These are phyloP conservation scores for Astragalus membranaceus DNA, from an alignment of 306 rosid species.

Conservation along the genomic window DNA sequence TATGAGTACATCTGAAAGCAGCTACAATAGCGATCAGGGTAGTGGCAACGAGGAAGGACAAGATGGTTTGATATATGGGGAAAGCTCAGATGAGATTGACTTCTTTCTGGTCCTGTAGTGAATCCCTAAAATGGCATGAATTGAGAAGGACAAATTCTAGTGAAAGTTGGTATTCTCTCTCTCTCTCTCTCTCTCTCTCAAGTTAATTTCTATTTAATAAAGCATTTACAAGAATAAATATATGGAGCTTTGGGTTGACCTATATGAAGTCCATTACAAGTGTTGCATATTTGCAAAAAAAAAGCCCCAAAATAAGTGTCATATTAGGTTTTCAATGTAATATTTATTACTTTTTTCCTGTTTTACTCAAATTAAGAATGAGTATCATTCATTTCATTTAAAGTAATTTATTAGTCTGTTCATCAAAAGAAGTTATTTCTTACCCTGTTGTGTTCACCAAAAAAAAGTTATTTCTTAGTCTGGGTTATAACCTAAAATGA, in stretches of 20 bases:
- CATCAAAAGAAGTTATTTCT: too few species aligned
- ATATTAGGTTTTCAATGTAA: too few species aligned
- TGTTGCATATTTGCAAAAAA: too few species aligned
- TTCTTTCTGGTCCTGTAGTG: conserved; percentile 43
- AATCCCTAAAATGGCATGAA: conserved; percentile 12
- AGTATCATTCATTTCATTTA: too few species aligned
- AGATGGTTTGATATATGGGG: conserved; percentile 60
- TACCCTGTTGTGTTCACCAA: too few species aligned
- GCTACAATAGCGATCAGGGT: conserved; percentile 89
- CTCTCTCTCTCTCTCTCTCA: conserved; percentile 6
- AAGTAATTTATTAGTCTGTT: too few species aligned
- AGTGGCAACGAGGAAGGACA: conserved; percentile 94
- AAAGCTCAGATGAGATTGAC: conserved; percentile 89
- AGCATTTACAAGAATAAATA: not conserved
- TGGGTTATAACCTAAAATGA: too few species aligned
- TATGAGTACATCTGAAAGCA: conserved; percentile 81
- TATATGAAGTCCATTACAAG: not conserved
- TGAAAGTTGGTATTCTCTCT: conserved; percentile 45
- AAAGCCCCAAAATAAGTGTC: too few species aligned
- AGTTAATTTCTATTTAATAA: conserved; percentile 13
- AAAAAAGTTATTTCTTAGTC: too few species aligned
- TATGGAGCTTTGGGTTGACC: conserved; percentile 12
- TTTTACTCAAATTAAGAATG: too few species aligned
- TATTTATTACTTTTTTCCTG: too few species aligned
- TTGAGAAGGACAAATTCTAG: conserved; percentile 29